These are phyloP conservation scores for Cerrena zonata DNA, from an alignment of 1,284 basidiomycete species.

Conservation along the genomic window DNA sequence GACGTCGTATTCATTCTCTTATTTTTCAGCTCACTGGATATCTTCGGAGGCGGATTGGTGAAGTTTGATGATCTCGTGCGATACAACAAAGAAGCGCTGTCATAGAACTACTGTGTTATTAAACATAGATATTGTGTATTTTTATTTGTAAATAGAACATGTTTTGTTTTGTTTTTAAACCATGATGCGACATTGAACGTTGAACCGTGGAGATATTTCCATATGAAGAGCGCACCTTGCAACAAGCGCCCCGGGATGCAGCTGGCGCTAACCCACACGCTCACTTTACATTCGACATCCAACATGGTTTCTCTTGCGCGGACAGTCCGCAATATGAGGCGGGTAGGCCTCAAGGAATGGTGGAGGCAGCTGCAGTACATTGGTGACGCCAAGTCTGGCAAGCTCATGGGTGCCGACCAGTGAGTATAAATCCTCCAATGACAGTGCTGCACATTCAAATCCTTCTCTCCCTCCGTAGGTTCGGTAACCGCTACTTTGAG, in stretches of 20 bases:
- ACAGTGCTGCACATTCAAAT: constrained; percentile 1
- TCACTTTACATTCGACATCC: constrained; percentile 6
- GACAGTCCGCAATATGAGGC: constrained; percentile 69
- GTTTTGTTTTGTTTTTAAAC: not conserved
- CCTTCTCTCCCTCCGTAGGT: constrained; percentile 38
- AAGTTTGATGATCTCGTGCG: constrained; percentile 64
- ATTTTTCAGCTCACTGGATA: constrained; percentile 62
- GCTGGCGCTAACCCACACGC: constrained; percentile 2
- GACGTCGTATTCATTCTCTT: constrained; percentile 3
- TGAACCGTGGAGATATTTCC: not conserved
- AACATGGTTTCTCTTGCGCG: constrained; percentile 69
- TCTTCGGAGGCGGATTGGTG: constrained; percentile 76
- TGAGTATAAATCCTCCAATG: constrained; percentile 35
- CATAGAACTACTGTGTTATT: not conserved
- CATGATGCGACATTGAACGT: not conserved
- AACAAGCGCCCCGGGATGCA: not conserved
- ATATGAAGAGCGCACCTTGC: no score
- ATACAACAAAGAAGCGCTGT: constrained; percentile 13
- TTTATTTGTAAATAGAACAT: no score
- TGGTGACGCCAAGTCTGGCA: constrained; percentile 83
- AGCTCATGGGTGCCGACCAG: constrained; percentile 77
- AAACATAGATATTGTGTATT: no score
- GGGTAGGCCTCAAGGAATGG: constrained; percentile 76
- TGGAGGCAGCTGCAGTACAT: constrained; percentile 85
- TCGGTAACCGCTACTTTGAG: constrained; percentile 89